phyloP scores from a whole-genome alignment of 345 rosid species.

The Microthlaspi erraticum region DNA sequence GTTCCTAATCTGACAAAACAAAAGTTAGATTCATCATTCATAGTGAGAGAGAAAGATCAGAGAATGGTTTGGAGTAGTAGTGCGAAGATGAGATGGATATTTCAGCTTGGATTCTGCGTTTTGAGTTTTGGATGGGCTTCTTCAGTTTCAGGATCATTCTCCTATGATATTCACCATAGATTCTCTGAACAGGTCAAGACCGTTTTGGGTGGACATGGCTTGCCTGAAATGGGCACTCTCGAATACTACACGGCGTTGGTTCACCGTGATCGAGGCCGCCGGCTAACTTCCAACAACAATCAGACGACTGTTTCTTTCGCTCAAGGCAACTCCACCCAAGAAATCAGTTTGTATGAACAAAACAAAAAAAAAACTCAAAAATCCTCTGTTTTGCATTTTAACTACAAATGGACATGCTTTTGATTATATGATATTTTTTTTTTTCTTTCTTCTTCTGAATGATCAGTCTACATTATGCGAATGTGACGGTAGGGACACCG shows the following conservation, averaged over 20 bases:
- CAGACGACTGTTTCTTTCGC: constrained; percentile 66
- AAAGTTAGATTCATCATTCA: constrained; percentile 1
- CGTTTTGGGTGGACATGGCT: constrained; percentile 58
- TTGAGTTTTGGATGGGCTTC: constrained; percentile 34
- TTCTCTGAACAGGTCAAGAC: constrained; percentile 83
- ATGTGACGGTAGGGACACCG: constrained; percentile 86
- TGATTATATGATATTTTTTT: not conserved
- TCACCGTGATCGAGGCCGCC: constrained; percentile 79
- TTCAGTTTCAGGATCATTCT: constrained; percentile 55
- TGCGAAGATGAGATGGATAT: constrained; percentile 33
- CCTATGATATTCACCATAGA: constrained; percentile 76
- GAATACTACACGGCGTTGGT: constrained; percentile 67
- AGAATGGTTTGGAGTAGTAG: constrained; percentile 20
- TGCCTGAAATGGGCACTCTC: constrained; percentile 73
- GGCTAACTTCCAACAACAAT: constrained; percentile 52
- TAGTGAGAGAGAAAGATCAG: not conserved
- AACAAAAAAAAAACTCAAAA: no score
- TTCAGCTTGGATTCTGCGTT: constrained; percentile 33
- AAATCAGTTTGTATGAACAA: constrained; percentile 51
- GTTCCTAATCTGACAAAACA: not conserved
- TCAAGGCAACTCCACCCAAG: constrained; percentile 66
- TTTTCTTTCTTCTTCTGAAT: not conserved
- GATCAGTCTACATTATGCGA: constrained; percentile 84
- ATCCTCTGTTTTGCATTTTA: constrained; percentile 2
- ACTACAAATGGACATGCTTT: not conserved